phyloP scores from a whole-genome alignment of 1,139 yeast genomes.

The Maudiozyma humilis region DNA sequence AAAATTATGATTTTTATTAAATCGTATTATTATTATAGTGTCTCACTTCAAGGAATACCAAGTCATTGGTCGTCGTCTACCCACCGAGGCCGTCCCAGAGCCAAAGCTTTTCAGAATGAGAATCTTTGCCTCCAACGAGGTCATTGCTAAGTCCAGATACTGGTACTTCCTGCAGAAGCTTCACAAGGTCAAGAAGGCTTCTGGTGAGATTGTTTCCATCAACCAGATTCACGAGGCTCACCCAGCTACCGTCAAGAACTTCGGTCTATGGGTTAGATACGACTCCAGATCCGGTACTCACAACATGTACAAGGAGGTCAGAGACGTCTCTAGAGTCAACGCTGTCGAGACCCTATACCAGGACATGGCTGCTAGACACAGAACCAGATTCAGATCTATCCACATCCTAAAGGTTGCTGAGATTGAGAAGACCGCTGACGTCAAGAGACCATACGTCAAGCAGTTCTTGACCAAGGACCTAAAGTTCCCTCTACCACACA shows the following conservation, averaged over 20 bases:
- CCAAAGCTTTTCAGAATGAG: constrained; percentile 99
- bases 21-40: constrained; percentile 34
- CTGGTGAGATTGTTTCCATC: constrained; percentile 96
- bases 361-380: constrained; percentile 99
- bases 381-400: constrained; percentile 99
- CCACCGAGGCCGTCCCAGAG: constrained; percentile 97
- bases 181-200: constrained; percentile 99
- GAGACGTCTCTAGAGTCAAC: constrained; percentile 98
- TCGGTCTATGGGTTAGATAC: constrained; percentile 99
- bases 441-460: constrained; percentile 98
- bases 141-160: constrained; percentile 99
- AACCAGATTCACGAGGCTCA: constrained; percentile 86
- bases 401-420: constrained; percentile 99
- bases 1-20: not conserved
- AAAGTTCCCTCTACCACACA: constrained; percentile 99
- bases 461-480: constrained; percentile 94
- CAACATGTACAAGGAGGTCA: constrained; percentile 99
- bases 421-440: constrained; percentile 94
- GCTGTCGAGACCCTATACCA: constrained; percentile 98
- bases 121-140: constrained; percentile 98
- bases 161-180: constrained; percentile 99
- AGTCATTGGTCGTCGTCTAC: constrained; percentile 99
- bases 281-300: constrained; percentile 99
- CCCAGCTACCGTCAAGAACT: constrained; percentile 99
- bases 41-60: constrained; percentile 98